phyloP scores from a whole-genome alignment of 306 rosid species.

The Cicer chorassanicum region DNA sequence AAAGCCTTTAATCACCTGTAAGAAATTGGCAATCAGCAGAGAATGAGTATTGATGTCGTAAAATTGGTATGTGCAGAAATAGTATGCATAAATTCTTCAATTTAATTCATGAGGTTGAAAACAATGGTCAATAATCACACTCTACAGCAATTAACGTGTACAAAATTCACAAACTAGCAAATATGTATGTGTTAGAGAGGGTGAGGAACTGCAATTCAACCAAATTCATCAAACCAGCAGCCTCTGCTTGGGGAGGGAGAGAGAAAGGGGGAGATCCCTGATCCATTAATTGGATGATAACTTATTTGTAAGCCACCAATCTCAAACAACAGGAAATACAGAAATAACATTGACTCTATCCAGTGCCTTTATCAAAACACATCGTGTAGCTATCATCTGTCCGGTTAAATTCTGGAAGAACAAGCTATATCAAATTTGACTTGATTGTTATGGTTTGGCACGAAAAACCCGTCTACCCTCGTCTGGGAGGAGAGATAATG shows the following conservation, averaged over 20 bases:
- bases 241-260: background rate
- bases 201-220: slow-evolving; percentile 14
- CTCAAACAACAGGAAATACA: slow-evolving; percentile 29
- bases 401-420: slow-evolving; percentile 17
- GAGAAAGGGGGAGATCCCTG: background rate
- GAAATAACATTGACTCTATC: slow-evolving; percentile 12
- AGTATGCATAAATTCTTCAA: slow-evolving; percentile 29
- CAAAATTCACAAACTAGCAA: slow-evolving; percentile 36
- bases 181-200: background rate
- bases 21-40: slow-evolving; percentile 39
- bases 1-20: slow-evolving; percentile 75
- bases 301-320: slow-evolving; percentile 21
- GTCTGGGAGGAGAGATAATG: background rate
- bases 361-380: slow-evolving; percentile 16
- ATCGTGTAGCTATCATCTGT: background rate
- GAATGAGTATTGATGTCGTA: slow-evolving; percentile 39
- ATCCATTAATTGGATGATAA: slow-evolving; percentile 8
- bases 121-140: slow-evolving; percentile 10
- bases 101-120: slow-evolving; percentile 33
- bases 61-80: slow-evolving; percentile 37
- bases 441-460: background rate
- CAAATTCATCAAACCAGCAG: slow-evolving; percentile 20
- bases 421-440: background rate
- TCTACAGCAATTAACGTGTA: slow-evolving; percentile 5
- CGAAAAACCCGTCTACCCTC: background rate